Base-by-base conservation (phyloP, 805 yeast species). In the Maudiozyma bulderi region DNA sequence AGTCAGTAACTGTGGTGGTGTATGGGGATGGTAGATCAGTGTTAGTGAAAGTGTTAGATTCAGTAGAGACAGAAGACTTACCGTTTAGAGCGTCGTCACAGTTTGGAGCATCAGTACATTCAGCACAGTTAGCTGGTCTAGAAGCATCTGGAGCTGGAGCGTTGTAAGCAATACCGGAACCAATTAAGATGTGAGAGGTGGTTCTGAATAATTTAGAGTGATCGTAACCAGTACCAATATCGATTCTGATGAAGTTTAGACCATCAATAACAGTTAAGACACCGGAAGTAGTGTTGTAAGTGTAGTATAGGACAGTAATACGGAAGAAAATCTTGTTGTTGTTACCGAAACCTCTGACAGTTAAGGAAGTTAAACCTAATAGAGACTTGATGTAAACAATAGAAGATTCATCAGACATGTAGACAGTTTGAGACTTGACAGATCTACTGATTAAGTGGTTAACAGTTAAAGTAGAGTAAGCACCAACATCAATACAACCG, bases 401-500 rank as follows among this genome's bases (percentile, higher is more conserved):
- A 41, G 46, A 35, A 29, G 55, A 29, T 11, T 43, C 39, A 11
- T 48, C 43, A 33, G 48, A 43, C 50, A 52, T 40, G 37, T 44
- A 48, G 20, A 52, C 35, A 8, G 53, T 52, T 46, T 52, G 55
- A 40, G 42, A 46, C 8, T 28, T 20, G 13, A 48, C 14, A 10
- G 40, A 11, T 26, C 50, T 43, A 14, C 41, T 7, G 11, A 35
- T 38, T 6, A 34, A 38, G 28, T 50, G 28, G 15, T 38, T 32
- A 13, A 46, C 44, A 29, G 45, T 34, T n/a, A 48, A 46, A 8
- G 37, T 26, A 37, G 47, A 40, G 26, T 48, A 38, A 11, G 26
- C 50, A 35, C 55, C 55, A 20, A 52, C 39, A 38, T 47, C 43
- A 28, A 52, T 44, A 50, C 55, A 52, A 47, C 55, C 55, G 14